phyloP scores from a whole-genome alignment of 2,329 filamentous ascomycete species.

The Fusarium sp. region DNA sequence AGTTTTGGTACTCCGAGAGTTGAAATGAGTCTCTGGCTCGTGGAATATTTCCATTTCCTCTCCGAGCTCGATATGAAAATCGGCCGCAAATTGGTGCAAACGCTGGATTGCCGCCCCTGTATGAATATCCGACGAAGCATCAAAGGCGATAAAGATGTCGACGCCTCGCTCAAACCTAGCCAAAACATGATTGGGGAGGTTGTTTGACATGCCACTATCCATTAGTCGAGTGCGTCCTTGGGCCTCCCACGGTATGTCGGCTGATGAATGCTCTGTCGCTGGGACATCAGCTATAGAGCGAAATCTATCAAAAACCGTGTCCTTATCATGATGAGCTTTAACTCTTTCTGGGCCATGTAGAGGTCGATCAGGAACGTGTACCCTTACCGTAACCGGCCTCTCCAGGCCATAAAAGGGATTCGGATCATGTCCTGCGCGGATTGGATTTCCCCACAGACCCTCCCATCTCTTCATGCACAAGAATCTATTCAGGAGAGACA shows the following conservation, averaged over 20 bases:
- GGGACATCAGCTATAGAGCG: accelerated
- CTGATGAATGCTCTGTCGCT: accelerated
- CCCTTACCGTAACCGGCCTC: neutral
- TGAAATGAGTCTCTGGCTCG: accelerated
- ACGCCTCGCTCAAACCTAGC: conserved; percentile 25
- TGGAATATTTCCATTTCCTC: conserved; percentile 6
- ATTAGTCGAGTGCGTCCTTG: conserved; percentile 34
- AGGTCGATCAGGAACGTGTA: neutral
- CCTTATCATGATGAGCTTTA: accelerated
- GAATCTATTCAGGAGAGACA: conserved; percentile 13
- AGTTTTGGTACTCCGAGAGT: accelerated
- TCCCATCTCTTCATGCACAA: conserved; percentile 29
- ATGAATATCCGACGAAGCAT: conserved; percentile 35
- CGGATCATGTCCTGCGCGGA: conserved; percentile 37
- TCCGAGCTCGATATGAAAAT: conserved; percentile 23
- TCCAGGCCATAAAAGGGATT: conserved; percentile 40
- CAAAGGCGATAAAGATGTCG: conserved; percentile 34
- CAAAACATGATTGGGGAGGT: conserved; percentile 34
- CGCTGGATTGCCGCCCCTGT: conserved; percentile 29
- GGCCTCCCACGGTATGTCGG: conserved; percentile 23
- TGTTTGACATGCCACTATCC: conserved; percentile 40
- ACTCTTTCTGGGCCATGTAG: accelerated
- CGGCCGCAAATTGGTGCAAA: conserved; percentile 34
- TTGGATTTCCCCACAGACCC: conserved; percentile 38
- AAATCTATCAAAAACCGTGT: accelerated